phyloP scores from a whole-genome alignment of 2,329 filamentous ascomycete genomes.

The Metarhizium guizhouense region DNA sequence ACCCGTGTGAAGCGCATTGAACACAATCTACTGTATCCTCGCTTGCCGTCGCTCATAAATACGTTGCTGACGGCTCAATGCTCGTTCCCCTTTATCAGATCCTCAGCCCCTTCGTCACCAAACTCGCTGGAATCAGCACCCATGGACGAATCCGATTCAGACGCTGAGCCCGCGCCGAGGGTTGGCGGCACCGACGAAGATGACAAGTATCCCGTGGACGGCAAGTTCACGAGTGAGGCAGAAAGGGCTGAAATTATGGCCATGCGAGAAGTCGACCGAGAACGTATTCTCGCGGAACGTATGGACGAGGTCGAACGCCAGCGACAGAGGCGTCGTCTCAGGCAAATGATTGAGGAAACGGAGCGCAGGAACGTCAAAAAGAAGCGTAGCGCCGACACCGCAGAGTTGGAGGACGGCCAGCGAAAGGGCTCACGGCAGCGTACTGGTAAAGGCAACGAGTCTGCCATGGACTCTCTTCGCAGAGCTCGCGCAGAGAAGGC shows the following conservation, averaged over 20 bases:
- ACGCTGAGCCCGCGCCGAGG: conserved; percentile 31
- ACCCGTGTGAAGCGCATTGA: not conserved
- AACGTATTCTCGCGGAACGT: conserved; percentile 82
- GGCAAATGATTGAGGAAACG: conserved; percentile 64
- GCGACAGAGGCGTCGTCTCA: conserved; percentile 73
- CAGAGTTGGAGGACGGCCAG: conserved; percentile 67
- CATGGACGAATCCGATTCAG: conserved; percentile 81
- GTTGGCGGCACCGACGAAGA: conserved; percentile 43
- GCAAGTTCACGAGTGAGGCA: conserved; percentile 64
- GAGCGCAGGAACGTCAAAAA: conserved; percentile 45
- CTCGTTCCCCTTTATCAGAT: conserved; percentile 36
- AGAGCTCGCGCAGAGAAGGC: conserved; percentile 54
- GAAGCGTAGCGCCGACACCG: conserved; percentile 70
- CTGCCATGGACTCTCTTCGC: conserved; percentile 63
- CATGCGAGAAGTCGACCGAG: conserved; percentile 84
- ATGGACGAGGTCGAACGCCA: conserved; percentile 73
- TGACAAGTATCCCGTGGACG: conserved; percentile 76
- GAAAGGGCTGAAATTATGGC: conserved; percentile 74
- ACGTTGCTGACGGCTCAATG: conserved; percentile 5
- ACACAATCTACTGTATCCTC: not conserved
- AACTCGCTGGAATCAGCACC: conserved; percentile 72
- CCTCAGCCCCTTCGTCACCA: conserved; percentile 58
- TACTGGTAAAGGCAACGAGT: conserved; percentile 38
- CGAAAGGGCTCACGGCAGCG: conserved; percentile 67
- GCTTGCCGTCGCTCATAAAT: not conserved